These are phyloP conservation scores for Pilaira anomala DNA, from an alignment of 192 early-diverging fungal species.

Conservation along the genomic window DNA sequence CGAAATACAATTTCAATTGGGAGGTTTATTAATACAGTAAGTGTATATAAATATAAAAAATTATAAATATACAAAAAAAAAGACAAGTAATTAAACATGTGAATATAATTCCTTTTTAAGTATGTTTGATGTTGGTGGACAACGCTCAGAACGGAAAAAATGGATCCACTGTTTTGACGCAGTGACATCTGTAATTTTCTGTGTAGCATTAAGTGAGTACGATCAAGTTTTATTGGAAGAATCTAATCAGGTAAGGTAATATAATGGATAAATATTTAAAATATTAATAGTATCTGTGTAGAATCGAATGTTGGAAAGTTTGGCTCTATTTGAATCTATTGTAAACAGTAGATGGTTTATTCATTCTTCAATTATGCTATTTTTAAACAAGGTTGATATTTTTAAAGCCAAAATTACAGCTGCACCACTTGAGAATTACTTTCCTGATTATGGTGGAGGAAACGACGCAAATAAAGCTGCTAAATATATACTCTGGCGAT, in stretches of 20 bases:
- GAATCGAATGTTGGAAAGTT: slow-evolving; percentile 81
- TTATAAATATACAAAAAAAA: not conserved
- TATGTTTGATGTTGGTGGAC: slow-evolving; percentile 78
- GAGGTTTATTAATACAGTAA: slow-evolving; percentile 80
- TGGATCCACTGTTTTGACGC: slow-evolving; percentile 76
- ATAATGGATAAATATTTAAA: not conserved
- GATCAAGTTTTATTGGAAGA: slow-evolving; percentile 84
- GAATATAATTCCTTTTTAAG: slow-evolving; percentile 23
- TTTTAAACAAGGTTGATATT: slow-evolving; percentile 84
- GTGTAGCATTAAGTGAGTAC: slow-evolving; percentile 81
- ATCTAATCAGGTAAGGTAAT: slow-evolving; percentile 35
- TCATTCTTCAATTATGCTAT: slow-evolving; percentile 78
- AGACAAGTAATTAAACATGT: not conserved
- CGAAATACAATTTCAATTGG: slow-evolving; percentile 93
- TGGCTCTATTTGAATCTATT: slow-evolving; percentile 79
- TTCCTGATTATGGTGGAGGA: slow-evolving; percentile 79
- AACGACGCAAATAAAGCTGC: slow-evolving; percentile 80
- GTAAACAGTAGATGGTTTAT: slow-evolving; percentile 84
- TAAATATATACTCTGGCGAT: slow-evolving; percentile 88
- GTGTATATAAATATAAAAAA: not conserved
- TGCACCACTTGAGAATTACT: slow-evolving; percentile 68
- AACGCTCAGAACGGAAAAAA: slow-evolving; percentile 67
- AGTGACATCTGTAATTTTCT: slow-evolving; percentile 83
- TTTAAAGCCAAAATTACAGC: slow-evolving; percentile 69
- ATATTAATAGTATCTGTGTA: slow-evolving; percentile 30